Evolutionary conservation across 176 grass and related monocot species (phyloP).

Genomic region (Panicum miliaceum): DNA sequence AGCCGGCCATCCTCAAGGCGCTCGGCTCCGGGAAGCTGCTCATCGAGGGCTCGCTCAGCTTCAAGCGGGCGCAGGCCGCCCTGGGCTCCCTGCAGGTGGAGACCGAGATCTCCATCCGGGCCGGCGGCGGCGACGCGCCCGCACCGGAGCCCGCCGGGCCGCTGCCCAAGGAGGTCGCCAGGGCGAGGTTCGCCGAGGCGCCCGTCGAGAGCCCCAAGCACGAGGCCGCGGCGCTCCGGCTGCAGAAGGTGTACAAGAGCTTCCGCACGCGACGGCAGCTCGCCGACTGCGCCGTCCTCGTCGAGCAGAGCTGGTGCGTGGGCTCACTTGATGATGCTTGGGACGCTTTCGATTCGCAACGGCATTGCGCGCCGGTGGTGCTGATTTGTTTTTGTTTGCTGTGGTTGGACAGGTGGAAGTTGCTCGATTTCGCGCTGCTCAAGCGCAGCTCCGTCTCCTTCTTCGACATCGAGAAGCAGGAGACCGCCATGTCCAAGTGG

Average conservation of each 20-base stretch:
- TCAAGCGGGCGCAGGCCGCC: slow-evolving; percentile 52
- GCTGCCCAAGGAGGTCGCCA: slow-evolving; percentile 10
- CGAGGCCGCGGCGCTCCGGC: slow-evolving; percentile 69
- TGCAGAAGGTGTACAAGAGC: slow-evolving; percentile 97
- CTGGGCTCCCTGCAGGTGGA: slow-evolving; percentile 54
- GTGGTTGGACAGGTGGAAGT: slow-evolving; percentile 58
- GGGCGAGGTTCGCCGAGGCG: slow-evolving; percentile 46
- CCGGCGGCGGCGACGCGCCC: slow-evolving; percentile 9
- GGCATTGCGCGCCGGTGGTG: neutral
- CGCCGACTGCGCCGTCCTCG: slow-evolving; percentile 80
- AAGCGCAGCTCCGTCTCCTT: slow-evolving; percentile 87
- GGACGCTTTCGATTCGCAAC: neutral
- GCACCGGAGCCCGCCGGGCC: neutral
- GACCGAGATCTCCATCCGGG: slow-evolving; percentile 67
- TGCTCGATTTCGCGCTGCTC: slow-evolving; percentile 73
- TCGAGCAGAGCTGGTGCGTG: slow-evolving; percentile 74
- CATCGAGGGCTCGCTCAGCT: slow-evolving; percentile 75
- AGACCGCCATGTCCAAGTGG: slow-evolving; percentile 76
- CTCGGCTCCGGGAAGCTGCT: slow-evolving; percentile 77
- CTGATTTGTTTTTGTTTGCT: neutral
- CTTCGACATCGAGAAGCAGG: slow-evolving; percentile 82
- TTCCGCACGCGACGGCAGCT: slow-evolving; percentile 92
- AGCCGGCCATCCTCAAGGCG: slow-evolving; percentile 54
- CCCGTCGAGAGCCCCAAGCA: slow-evolving; percentile 63
- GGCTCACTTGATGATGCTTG: neutral